Base-by-base conservation (phyloP, 2,329 filamentous ascomycete genomes). In the Cladosporium sp. region DNA sequence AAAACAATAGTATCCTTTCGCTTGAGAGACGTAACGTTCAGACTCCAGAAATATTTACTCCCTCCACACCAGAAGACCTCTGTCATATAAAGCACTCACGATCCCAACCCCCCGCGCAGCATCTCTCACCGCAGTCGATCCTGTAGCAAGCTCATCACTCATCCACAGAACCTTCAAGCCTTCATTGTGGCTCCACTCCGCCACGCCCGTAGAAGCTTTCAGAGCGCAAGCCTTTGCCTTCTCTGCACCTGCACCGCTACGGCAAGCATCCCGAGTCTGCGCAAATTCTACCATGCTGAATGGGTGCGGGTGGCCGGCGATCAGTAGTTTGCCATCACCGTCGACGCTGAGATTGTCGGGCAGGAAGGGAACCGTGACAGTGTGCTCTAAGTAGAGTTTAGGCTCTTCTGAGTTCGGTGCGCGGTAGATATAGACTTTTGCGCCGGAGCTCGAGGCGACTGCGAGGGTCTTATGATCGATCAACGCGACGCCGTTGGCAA, bases 321-420 rank as follows among this genome's bases (percentile, higher is more conserved):
- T 67, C 2, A 77, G 63, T 3, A 79, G 57, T n/a, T 64, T 73
- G 5, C 75, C 75, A 0, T 67, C 59, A 0, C 63, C 58, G 51
- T 77, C 74, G 0, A 73, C 65, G 36, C 70, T 74, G 2, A 78
- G 51, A 56, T 78, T 78, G 57, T 78, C 77, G 0, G 74, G 71
- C 1, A 67, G 60, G 28, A 73, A 70, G 0, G 73, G 71, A 6
- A 69, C 25, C 3, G 28, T 4, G 17, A 55, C 14, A 0, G 38
- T 55, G 3, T 34, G 0, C 40, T 14, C 0, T 72, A 69, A 42
- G 50, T 51, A 36, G 61, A 28, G 60, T 59, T 14, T 55, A 62
- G 38, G 60, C 60, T 19, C 59, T 60, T 43, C 51, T 1, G 37
- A 59, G 34, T 57, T 59, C 39, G 39, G 50, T 34, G 71, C 60